Evolutionary conservation across 208 protist species (phyloP).

Genomic region (Crithidia fasciculata): DNA sequence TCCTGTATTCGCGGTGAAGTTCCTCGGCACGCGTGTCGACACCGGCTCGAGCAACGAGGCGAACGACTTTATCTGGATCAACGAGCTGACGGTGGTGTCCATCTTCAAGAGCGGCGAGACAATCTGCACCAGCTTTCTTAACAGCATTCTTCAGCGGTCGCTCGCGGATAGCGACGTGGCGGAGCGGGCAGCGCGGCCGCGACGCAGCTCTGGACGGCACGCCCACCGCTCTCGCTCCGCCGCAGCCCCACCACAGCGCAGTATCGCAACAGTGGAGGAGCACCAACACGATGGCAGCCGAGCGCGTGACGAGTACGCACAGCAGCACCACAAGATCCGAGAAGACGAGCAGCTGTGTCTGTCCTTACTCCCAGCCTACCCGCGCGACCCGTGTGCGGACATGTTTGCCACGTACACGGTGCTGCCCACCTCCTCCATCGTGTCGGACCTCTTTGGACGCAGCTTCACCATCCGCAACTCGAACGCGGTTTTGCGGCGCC

Average conservation of each 20-base stretch:
- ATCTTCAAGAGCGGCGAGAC: constrained; percentile 71
- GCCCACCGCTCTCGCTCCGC: constrained; percentile 1
- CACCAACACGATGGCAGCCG: constrained; percentile 15
- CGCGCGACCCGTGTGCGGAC: constrained; percentile 36
- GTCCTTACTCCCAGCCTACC: constrained; percentile 23
- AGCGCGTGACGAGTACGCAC: constrained; percentile 11
- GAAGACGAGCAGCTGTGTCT: constrained; percentile 25
- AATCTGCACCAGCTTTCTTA: constrained; percentile 65
- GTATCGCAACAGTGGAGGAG: constrained; percentile 8
- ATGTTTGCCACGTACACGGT: constrained; percentile 68
- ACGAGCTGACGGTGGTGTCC: constrained; percentile 73
- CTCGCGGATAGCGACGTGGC: constrained; percentile 20
- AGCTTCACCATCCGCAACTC: constrained; percentile 70
- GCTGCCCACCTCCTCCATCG: constrained; percentile 66
- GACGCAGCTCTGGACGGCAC: neutral
- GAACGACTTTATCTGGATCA: constrained; percentile 82
- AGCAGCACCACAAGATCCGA: constrained; percentile 16
- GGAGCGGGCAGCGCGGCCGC: neutral
- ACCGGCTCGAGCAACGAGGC: constrained; percentile 36
- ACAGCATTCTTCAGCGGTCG: constrained; percentile 36
- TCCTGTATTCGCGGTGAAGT: constrained; percentile 59
- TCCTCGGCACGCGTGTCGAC: constrained; percentile 19
- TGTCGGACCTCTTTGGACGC: constrained; percentile 63
- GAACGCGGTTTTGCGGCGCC: constrained; percentile 35
- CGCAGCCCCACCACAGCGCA: neutral